phyloP scores from a whole-genome alignment of 306 rosid species.

The Sechiopsis laciniata region DNA sequence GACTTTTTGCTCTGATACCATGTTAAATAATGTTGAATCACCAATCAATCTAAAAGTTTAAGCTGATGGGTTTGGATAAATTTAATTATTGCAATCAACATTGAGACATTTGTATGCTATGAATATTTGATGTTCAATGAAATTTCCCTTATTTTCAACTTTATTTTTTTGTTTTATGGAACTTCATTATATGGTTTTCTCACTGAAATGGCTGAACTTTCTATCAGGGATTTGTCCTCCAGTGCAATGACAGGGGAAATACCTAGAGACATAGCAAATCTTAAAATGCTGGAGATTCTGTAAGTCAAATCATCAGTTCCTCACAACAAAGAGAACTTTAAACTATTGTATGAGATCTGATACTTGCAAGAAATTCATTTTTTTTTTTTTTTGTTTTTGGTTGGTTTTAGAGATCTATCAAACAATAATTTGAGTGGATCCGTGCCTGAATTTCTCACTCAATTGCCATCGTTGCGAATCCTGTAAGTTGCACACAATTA shows the following conservation, averaged over 20 bases:
- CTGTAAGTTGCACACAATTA: slow-evolving; percentile 32
- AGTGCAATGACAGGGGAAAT: slow-evolving; percentile 37
- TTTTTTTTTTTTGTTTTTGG: background rate
- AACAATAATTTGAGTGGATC: slow-evolving; percentile 35
- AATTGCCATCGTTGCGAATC: slow-evolving; percentile 28
- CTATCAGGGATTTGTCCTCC: slow-evolving; percentile 35
- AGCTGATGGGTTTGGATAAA: no score
- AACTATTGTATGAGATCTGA: background rate
- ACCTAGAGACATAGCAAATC: slow-evolving; percentile 24
- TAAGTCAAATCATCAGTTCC: slow-evolving; percentile 23
- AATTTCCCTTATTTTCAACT: background rate
- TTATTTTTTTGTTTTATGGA: background rate
- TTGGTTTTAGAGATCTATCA: slow-evolving; percentile 41
- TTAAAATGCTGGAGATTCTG: slow-evolving; percentile 30
- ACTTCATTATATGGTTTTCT: background rate
- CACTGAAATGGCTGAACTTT: slow-evolving; percentile 16
- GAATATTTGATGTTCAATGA: background rate
- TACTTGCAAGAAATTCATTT: background rate
- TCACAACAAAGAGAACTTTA: background rate
- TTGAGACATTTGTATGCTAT: background rate
- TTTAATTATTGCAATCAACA: no score
- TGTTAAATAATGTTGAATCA: no score
- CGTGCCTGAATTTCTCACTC: slow-evolving; percentile 39
- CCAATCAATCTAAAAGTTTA: no score
- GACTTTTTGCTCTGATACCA: background rate